Conservation (phyloP, 2,329 filamentous ascomycete species). For the Diaporthe sp. region DNA sequence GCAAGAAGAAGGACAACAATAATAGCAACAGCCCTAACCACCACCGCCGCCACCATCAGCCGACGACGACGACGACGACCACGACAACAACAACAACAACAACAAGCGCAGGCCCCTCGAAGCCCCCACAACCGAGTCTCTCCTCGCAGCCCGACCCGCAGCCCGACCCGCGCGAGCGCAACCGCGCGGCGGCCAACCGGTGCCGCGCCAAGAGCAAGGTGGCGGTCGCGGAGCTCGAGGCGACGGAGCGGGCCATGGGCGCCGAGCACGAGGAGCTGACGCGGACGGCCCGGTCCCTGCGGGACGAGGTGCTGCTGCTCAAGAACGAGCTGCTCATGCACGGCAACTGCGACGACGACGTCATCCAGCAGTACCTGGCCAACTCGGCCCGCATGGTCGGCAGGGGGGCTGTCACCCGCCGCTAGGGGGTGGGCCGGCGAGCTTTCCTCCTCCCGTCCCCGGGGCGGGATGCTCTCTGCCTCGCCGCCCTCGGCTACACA, state of each 20-base stretch:
- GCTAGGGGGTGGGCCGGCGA: no score
- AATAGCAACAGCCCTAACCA: no score
- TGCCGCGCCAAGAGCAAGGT: constrained; percentile 51
- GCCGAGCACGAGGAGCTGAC: constrained; percentile 44
- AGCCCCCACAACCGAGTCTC: neutral
- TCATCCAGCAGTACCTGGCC: constrained; percentile 49
- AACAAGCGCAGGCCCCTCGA: no score
- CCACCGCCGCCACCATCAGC: no score
- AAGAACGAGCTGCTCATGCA: constrained; percentile 50
- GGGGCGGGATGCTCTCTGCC: neutral
- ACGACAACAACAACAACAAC: no score
- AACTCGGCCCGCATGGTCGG: constrained; percentile 44
- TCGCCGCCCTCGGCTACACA: no score
- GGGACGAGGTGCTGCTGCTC: constrained; percentile 49
- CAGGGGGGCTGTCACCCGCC: no score
- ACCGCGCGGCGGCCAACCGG: constrained; percentile 49
- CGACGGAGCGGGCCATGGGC: constrained; percentile 43
- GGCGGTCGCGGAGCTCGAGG: constrained; percentile 47
- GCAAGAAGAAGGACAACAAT: no score
- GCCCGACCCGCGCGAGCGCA: constrained; percentile 44
- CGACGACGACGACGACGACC: neutral
- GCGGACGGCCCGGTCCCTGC: constrained; percentile 44
- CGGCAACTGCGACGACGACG: constrained; percentile 46
- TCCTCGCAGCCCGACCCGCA: neutral
- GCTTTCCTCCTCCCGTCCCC: no score